Evolutionary conservation across 1,284 basidiomycete genomes (phyloP).

Genomic region (Boletus calvinii): DNA sequence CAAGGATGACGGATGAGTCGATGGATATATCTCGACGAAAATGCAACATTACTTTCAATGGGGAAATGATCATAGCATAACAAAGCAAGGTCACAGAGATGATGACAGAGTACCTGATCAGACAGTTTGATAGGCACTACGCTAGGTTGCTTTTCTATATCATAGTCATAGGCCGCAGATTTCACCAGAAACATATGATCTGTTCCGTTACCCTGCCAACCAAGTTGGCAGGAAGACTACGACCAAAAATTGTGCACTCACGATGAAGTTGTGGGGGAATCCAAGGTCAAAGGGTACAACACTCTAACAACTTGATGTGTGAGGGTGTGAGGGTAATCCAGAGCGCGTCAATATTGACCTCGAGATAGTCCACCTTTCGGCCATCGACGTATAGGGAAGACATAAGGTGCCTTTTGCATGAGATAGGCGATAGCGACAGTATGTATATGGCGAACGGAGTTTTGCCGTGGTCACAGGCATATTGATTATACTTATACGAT

Average conservation of each 20-base stretch:
- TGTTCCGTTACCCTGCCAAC: constrained; percentile 3
- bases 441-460: constrained; percentile 53
- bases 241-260: not conserved
- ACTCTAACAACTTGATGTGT: constrained; percentile 42
- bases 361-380: constrained; percentile 47
- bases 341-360: constrained; percentile 47
- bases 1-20: not conserved
- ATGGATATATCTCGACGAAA: not conserved
- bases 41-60: not conserved
- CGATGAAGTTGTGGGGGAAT: constrained; percentile 34
- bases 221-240: not conserved
- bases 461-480: constrained; percentile 41
- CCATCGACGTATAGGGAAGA: constrained; percentile 52
- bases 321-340: constrained; percentile 39
- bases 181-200: constrained; percentile 3
- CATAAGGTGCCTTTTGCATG: constrained; percentile 44
- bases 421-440: constrained; percentile 46
- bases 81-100: not conserved
- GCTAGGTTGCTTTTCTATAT: constrained; percentile 2
- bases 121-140: constrained; percentile 1
- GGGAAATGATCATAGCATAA: not conserved
- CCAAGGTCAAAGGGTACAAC: constrained; percentile 40
- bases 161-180: not conserved
- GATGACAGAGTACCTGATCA: not conserved
- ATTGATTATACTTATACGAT: constrained; percentile 38